phyloP scores from a whole-genome alignment of 805 yeast genomes.

The Saccharomycopsis fibuligera region DNA sequence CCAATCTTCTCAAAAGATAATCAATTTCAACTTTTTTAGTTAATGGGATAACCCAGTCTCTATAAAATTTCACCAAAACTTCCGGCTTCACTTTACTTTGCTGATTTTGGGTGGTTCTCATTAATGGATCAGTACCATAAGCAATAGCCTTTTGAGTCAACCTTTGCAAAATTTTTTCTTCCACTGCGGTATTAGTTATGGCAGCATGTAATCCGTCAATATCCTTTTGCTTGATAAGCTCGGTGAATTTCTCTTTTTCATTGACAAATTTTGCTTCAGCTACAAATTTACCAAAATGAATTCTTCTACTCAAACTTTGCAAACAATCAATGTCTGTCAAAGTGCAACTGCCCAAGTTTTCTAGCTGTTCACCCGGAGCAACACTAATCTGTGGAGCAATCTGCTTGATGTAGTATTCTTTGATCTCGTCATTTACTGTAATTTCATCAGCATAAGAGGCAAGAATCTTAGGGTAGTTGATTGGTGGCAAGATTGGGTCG shows the following conservation, averaged over 20 bases:
- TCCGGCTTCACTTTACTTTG: slow-evolving; percentile 79
- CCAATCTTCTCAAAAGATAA: slow-evolving; percentile 77
- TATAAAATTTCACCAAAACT: slow-evolving; percentile 73
- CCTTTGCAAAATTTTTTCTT: slow-evolving; percentile 72
- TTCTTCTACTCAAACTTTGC: slow-evolving; percentile 84
- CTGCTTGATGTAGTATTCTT: slow-evolving; percentile 57
- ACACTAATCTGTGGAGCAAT: slow-evolving; percentile 73
- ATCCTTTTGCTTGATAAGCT: slow-evolving; percentile 61
- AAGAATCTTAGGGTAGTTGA: slow-evolving; percentile 71
- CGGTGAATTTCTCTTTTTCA: slow-evolving; percentile 57
- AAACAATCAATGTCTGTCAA: slow-evolving; percentile 78
- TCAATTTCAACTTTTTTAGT: slow-evolving; percentile 95
- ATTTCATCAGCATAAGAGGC: slow-evolving; percentile 71
- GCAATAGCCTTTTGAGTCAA: slow-evolving; percentile 73
- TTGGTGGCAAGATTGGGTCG: slow-evolving; percentile 71
- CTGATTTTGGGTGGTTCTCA: slow-evolving; percentile 58
- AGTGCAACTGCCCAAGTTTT: slow-evolving; percentile 84
- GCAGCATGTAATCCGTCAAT: slow-evolving; percentile 66
- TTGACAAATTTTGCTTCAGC: slow-evolving; percentile 87
- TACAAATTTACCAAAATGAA: slow-evolving; percentile 95
- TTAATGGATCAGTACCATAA: slow-evolving; percentile 84
- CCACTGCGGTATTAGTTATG: slow-evolving; percentile 85
- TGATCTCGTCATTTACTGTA: slow-evolving; percentile 68
- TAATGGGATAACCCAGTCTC: slow-evolving; percentile 84
- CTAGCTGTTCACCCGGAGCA: slow-evolving; percentile 64